Conservation (phyloP, 108 stramenopile species). For the Schizochytrium sp. region DNA sequence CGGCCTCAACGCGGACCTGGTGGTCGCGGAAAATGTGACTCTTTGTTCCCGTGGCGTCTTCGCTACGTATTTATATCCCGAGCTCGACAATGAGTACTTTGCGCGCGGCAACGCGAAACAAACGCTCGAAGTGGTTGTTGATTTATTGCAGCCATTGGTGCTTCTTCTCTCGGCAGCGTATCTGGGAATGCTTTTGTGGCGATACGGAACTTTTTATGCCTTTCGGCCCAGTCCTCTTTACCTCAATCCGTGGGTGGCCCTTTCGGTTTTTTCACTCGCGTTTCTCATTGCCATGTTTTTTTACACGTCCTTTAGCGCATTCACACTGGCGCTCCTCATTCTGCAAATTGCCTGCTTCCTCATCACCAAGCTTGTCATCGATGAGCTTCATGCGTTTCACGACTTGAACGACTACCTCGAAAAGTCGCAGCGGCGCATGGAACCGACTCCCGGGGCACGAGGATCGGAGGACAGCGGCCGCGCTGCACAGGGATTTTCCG, state of each 20-base stretch:
- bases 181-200: not conserved
- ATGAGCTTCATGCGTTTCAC: not conserved
- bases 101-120: not conserved
- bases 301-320: no score
- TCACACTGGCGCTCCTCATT: not conserved
- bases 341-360: not conserved
- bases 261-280: not conserved
- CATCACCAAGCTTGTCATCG: not conserved
- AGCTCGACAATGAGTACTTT: not conserved
- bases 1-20: not conserved
- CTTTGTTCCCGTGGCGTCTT: not conserved
- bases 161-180: not conserved
- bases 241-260: slow-evolving; percentile 1
- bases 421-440: not conserved
- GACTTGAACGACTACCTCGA: not conserved
- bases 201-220: not conserved
- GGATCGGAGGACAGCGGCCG: not conserved
- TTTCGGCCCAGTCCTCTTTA: not conserved
- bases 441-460: not conserved
- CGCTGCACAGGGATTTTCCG: not conserved
- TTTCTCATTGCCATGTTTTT: not conserved
- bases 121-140: not conserved
- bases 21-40: not conserved
- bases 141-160: not conserved
- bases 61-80: not conserved